Conservation (phyloP, 2,329 filamentous ascomycete genomes). For the Fusarium buxicola region DNA sequence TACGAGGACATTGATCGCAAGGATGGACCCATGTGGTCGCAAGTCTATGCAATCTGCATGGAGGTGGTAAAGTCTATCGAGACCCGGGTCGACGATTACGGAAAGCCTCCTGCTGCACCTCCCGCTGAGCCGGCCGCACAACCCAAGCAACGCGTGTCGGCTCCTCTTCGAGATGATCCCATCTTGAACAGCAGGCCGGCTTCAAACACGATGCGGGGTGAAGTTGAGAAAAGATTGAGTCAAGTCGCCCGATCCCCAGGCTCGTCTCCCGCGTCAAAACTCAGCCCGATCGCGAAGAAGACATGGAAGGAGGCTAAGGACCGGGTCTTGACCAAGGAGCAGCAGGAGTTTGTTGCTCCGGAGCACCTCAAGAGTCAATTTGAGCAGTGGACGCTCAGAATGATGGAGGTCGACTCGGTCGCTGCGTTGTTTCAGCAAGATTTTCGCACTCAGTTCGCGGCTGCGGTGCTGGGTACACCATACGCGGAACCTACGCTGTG, state of each 20-base stretch:
- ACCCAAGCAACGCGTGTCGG: conserved; percentile 52
- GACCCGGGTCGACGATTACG: conserved; percentile 72
- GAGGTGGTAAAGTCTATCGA: conserved; percentile 76
- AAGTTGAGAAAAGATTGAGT: conserved; percentile 60
- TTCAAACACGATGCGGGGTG: conserved; percentile 54
- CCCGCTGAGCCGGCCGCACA: conserved; percentile 47
- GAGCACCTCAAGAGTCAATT: conserved; percentile 62
- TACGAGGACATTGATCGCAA: conserved; percentile 89
- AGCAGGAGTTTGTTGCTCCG: conserved; percentile 64
- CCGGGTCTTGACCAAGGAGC: conserved; percentile 62
- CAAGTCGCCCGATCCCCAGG: conserved; percentile 61
- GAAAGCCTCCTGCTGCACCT: conserved; percentile 56
- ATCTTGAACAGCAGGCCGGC: conserved; percentile 57
- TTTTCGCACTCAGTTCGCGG: conserved; percentile 72
- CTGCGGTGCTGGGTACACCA: conserved; percentile 78
- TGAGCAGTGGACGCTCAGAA: conserved; percentile 58
- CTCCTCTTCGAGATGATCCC: conserved; percentile 58
- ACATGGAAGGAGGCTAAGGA: conserved; percentile 61
- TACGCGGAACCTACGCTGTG: conserved; percentile 76
- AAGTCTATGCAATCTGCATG: conserved; percentile 78
- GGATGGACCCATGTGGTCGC: conserved; percentile 83
- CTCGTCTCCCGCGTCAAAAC: conserved; percentile 59
- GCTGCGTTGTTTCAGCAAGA: conserved; percentile 78
- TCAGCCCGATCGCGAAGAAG: conserved; percentile 64
- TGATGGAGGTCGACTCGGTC: conserved; percentile 63